Percentiles rank a stretch among this genome's conserved stretches.
phyloP scores from a whole-genome alignment of 257 asterid genomes.

The Sherardia arvensis region DNA sequence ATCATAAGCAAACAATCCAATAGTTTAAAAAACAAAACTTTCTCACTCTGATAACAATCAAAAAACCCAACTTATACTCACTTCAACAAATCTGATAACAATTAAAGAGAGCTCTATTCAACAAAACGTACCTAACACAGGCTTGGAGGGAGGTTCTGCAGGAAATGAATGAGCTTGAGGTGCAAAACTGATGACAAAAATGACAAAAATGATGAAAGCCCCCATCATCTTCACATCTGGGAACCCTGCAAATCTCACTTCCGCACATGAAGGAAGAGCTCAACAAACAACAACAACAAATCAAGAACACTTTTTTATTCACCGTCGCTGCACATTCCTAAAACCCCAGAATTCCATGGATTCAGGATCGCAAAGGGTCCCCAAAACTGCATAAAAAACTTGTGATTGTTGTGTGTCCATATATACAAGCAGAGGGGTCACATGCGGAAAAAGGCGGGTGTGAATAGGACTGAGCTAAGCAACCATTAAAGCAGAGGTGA shows the following conservation, averaged over 20 bases:
- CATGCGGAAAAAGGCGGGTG: conserved; percentile 48
- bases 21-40: not conserved
- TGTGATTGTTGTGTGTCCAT: conserved; percentile 7
- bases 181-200: conserved; percentile 27
- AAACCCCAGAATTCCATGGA: not conserved
- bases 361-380: conserved; percentile 12
- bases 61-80: not conserved
- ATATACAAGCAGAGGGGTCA: conserved; percentile 6
- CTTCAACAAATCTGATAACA: not conserved
- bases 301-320: conserved; percentile 12
- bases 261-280: conserved; percentile 11
- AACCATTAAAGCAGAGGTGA: not conserved
- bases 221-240: conserved; percentile 27
- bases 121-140: conserved; percentile 50
- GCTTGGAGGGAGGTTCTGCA: conserved; percentile 35
- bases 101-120: conserved; percentile 1
- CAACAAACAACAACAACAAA: conserved; percentile 17
- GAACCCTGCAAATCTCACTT: conserved; percentile 34
- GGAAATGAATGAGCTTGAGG: conserved; percentile 28
- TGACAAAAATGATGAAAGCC: conserved; percentile 21
- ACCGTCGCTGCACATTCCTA: not conserved
- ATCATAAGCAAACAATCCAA: not conserved
- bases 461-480: conserved; percentile 13
- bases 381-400: not conserved
- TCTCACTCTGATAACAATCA: not conserved